These are phyloP conservation scores for Sapria himalayana DNA, from an alignment of 345 rosid genomes.

Conservation along the genomic window DNA sequence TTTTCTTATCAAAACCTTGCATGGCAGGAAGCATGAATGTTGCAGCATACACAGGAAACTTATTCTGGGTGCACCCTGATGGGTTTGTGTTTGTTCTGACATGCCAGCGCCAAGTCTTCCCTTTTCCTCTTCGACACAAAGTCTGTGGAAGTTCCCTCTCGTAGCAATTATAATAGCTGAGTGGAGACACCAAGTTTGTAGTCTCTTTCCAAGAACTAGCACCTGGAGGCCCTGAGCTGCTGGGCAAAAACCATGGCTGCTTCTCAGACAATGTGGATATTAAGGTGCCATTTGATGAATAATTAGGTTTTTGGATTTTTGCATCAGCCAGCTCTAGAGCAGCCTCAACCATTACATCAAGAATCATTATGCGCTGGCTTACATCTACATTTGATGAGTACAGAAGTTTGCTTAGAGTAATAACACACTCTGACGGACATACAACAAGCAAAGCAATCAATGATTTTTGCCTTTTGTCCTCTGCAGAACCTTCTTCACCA, in stretches of 20 bases:
- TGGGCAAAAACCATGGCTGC: constrained; percentile 89
- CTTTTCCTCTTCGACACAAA: constrained; percentile 31
- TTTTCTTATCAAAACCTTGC: constrained; percentile 79
- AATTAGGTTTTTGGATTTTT: constrained; percentile 33
- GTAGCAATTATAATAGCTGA: constrained; percentile 55
- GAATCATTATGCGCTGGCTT: constrained; percentile 94
- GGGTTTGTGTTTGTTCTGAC: constrained; percentile 26
- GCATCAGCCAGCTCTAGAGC: constrained; percentile 75
- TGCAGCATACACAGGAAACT: constrained; percentile 67
- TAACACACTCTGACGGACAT: constrained; percentile 62
- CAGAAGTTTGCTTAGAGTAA: constrained; percentile 33
- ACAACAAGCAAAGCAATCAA: constrained; percentile 61
- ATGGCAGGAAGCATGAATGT: constrained; percentile 98
- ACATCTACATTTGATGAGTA: constrained; percentile 73
- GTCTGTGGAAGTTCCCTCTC: constrained; percentile 75
- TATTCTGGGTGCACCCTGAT: constrained; percentile 46
- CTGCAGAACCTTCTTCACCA: constrained; percentile 93
- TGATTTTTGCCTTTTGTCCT: constrained; percentile 83
- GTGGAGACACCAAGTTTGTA: constrained; percentile 32
- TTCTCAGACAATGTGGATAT: constrained; percentile 53
- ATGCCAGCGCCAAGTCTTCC: constrained; percentile 82
- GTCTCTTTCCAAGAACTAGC: constrained; percentile 64
- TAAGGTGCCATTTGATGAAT: constrained; percentile 21
- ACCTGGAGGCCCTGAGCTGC: constrained; percentile 42
- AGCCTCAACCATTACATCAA: constrained; percentile 83